phyloP scores from a whole-genome alignment of 1,139 yeast species.

The Ogataea hybrid region DNA sequence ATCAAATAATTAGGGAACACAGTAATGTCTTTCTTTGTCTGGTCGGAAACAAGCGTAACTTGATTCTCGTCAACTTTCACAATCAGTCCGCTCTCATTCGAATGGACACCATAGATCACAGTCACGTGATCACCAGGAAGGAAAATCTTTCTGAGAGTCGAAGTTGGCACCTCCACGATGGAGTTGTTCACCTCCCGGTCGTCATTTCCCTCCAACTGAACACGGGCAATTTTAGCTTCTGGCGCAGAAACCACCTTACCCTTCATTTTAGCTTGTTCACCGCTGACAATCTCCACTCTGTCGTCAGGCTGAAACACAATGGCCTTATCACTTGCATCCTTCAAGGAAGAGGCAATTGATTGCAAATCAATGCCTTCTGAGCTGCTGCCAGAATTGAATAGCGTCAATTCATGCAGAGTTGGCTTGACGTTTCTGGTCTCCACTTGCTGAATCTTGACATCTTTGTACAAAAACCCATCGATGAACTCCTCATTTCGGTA shows the following conservation, averaged over 20 bases:
- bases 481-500: slow-evolving; percentile 87
- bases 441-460: slow-evolving; percentile 77
- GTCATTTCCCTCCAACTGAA: slow-evolving; percentile 52
- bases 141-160: slow-evolving; percentile 81
- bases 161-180: slow-evolving; percentile 70
- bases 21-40: slow-evolving; percentile 81
- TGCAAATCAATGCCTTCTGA: slow-evolving; percentile 74
- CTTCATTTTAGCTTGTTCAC: slow-evolving; percentile 88
- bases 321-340: slow-evolving; percentile 54
- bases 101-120: slow-evolving; percentile 86
- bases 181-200: slow-evolving; percentile 39
- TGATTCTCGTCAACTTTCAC: slow-evolving; percentile 79
- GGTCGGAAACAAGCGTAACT: slow-evolving; percentile 86
- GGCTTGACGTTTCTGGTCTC: slow-evolving; percentile 87
- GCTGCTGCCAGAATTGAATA: slow-evolving; percentile 74
- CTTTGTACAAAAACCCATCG: slow-evolving; percentile 85
- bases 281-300: slow-evolving; percentile 84
- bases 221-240: slow-evolving; percentile 59
- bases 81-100: slow-evolving; percentile 93
- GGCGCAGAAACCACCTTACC: slow-evolving; percentile 77
- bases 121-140: slow-evolving; percentile 94
- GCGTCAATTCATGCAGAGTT: slow-evolving; percentile 80
- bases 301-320: slow-evolving; percentile 89
- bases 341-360: slow-evolving; percentile 79
- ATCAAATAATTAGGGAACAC: slow-evolving; percentile 89